Conservation (phyloP, 306 rosid genomes). For the Hippophae tibetana region DNA sequence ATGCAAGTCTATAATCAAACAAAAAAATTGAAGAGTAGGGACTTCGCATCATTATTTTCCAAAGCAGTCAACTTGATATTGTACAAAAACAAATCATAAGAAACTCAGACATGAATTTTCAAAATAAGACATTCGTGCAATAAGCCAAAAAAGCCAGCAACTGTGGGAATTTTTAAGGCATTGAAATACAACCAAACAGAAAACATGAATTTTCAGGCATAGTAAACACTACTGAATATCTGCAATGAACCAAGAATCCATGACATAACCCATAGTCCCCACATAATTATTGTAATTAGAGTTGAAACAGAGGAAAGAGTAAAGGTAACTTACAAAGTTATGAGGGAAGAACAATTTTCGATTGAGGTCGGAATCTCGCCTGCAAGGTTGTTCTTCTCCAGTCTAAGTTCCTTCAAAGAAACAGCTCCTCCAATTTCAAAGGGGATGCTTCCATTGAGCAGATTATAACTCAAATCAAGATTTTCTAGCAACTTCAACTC, state of each 20-base stretch:
- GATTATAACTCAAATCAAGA: conserved; percentile 74
- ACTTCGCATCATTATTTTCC: too few relatives aligned
- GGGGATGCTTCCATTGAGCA: conserved; percentile 70
- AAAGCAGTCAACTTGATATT: too few relatives aligned
- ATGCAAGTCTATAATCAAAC: too few relatives aligned
- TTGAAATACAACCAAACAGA: too few relatives aligned
- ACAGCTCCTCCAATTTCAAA: conserved; percentile 51
- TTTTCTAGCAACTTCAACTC: conserved; percentile 43
- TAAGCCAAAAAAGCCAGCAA: too few relatives aligned
- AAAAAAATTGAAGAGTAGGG: too few relatives aligned
- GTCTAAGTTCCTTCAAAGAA: conserved; percentile 55
- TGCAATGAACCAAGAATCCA: not conserved
- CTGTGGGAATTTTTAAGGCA: too few relatives aligned
- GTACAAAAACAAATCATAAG: too few relatives aligned
- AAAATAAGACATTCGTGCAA: too few relatives aligned
- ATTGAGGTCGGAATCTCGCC: conserved; percentile 67
- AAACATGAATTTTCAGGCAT: too few relatives aligned
- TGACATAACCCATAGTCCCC: not conserved
- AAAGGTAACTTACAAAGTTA: conserved; percentile 65
- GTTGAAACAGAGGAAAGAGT: conserved; percentile 5
- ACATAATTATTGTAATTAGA: conserved; percentile 1
- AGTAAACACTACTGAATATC: not conserved
- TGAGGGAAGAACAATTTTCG: conserved; percentile 59
- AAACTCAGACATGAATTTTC: too few relatives aligned
- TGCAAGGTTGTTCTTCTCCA: conserved; percentile 53